Conservation (phyloP, 2,329 filamentous ascomycete species). For the Atkinsonella texensis region DNA sequence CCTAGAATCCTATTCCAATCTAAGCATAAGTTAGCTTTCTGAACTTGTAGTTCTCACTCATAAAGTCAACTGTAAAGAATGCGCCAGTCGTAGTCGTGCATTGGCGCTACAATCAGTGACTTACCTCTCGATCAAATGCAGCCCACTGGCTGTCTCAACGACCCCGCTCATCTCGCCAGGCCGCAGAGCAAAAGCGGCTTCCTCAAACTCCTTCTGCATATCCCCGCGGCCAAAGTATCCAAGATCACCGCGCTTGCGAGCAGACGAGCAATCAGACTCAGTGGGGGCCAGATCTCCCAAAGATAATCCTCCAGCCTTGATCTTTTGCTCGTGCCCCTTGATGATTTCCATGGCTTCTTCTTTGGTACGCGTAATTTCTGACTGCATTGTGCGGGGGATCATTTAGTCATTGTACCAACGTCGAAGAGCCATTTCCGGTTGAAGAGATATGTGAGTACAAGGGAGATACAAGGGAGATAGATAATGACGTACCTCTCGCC, state of each 20-base stretch:
- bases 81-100: too few relatives aligned
- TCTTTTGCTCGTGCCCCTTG: constrained; percentile 60
- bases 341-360: constrained; percentile 77
- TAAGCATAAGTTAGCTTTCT: not conserved
- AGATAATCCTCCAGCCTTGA: constrained; percentile 53
- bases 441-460: not conserved
- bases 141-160: constrained; percentile 83
- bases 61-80: not conserved
- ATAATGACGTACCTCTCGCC: constrained; percentile 52
- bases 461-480: not conserved
- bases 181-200: constrained; percentile 82
- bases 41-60: not conserved
- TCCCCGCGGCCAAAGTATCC: constrained; percentile 90
- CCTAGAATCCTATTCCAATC: not conserved
- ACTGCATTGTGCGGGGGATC: constrained; percentile 22
- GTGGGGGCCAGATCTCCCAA: constrained; percentile 76
- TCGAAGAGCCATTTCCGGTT: too few relatives aligned
- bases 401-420: not conserved
- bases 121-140: constrained; percentile 93
- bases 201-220: constrained; percentile 99
- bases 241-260: constrained; percentile 85
- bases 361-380: constrained; percentile 76
- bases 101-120: constrained; percentile 5
- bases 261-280: constrained; percentile 93
- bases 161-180: constrained; percentile 77